Percentiles rank a stretch among this genome's conserved stretches.
Evolutionary conservation across 495 filamentous ascomycete genomes (phyloP).

Genomic region (Tuber calosporum): DNA sequence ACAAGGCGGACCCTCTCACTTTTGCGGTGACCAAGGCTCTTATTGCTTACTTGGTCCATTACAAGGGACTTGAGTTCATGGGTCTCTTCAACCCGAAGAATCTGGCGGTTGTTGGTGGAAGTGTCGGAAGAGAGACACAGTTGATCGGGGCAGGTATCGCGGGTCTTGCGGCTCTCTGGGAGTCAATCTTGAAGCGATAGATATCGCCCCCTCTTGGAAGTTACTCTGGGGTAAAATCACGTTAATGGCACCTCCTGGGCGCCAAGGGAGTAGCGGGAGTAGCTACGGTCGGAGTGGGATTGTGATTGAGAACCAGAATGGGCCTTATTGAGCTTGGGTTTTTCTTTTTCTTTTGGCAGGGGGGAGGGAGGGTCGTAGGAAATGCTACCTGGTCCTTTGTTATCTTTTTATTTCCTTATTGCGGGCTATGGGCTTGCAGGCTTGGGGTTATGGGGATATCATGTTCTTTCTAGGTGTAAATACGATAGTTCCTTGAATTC

Average conservation of each 20-base stretch:
- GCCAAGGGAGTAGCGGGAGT: not conserved
- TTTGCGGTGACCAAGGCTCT: slow-evolving; percentile 84
- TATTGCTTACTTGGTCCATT: slow-evolving; percentile 69
- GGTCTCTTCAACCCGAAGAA: slow-evolving; percentile 54
- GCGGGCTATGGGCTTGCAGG: slow-evolving; percentile 5
- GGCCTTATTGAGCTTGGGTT: slow-evolving; percentile 3
- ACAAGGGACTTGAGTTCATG: slow-evolving; percentile 58
- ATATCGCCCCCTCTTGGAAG: not conserved
- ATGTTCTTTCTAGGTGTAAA: slow-evolving; percentile 13
- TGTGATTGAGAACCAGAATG: no score
- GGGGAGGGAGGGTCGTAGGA: not conserved
- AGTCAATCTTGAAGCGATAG: slow-evolving; percentile 37
- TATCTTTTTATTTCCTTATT: slow-evolving; percentile 6
- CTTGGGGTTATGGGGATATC: slow-evolving; percentile 9
- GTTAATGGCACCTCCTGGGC: not conserved
- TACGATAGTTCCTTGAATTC: slow-evolving; percentile 15
- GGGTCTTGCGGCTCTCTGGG: slow-evolving; percentile 37
- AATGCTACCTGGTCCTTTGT: not conserved
- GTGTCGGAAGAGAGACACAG: slow-evolving; percentile 38
- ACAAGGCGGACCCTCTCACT: slow-evolving; percentile 70
- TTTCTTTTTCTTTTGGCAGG: slow-evolving; percentile 9
- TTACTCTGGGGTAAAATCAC: not conserved
- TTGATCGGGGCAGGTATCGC: slow-evolving; percentile 37
- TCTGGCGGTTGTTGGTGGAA: slow-evolving; percentile 43
- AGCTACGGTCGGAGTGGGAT: not conserved